phyloP scores from a whole-genome alignment of 2,329 filamentous ascomycete genomes.

The Aureobasidium sp. region DNA sequence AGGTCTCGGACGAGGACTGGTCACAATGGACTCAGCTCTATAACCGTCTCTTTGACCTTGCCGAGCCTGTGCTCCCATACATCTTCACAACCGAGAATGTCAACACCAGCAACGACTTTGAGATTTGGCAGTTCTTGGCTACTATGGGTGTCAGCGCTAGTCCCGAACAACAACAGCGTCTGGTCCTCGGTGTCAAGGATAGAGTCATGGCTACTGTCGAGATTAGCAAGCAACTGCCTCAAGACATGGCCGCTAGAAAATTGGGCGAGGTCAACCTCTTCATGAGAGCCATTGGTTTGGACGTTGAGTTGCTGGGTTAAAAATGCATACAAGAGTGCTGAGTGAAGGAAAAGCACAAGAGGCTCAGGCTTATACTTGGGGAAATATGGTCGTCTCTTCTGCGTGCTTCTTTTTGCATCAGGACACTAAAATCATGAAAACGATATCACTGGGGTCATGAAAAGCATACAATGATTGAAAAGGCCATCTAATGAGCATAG shows the following conservation, averaged over 20 bases:
- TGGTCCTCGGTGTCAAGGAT: conserved; percentile 95
- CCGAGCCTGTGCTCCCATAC: conserved; percentile 75
- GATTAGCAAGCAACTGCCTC: conserved; percentile 80
- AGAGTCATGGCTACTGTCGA: conserved; percentile 92
- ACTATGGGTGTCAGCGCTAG: conserved; percentile 89
- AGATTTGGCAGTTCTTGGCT: conserved; percentile 96
- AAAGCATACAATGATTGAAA: neutral
- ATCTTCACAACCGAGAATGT: conserved; percentile 91
- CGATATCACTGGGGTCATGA: neutral
- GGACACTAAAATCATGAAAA: neutral
- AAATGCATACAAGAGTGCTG: neutral
- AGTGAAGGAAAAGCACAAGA: neutral
- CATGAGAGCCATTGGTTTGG: conserved; percentile 97
- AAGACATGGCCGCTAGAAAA: conserved; percentile 75
- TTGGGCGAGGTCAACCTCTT: conserved; percentile 93
- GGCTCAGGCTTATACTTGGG: neutral
- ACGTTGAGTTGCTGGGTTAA: conserved; percentile 71
- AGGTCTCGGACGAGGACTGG: conserved; percentile 65
- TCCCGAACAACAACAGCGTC: conserved; percentile 87
- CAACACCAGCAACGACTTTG: conserved; percentile 70
- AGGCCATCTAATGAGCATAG: neutral
- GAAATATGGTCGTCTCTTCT: neutral
- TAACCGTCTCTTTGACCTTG: conserved; percentile 75
- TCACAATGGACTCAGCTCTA: conserved; percentile 78
- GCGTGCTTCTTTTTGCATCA: neutral